Conservation (phyloP, 371 early-diverging fungal species). For the Phascolomyces articulosus region DNA sequence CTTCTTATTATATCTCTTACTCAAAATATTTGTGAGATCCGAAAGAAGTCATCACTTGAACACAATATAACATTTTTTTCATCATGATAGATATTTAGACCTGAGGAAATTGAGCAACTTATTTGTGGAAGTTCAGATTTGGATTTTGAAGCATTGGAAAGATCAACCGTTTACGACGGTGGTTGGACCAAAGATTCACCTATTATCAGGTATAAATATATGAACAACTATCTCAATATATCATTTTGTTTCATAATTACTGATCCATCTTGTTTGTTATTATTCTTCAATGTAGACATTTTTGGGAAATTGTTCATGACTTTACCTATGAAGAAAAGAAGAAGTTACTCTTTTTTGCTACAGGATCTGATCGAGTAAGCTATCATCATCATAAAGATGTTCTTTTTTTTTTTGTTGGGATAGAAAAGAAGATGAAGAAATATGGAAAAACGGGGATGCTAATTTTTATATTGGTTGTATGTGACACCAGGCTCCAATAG, state of each 20-base stretch:
- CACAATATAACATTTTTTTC: neutral
- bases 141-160: constrained; percentile 85
- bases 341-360: constrained; percentile 94
- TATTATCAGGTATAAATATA: constrained; percentile 58
- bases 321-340: constrained; percentile 87
- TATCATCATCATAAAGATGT: constrained; percentile 57
- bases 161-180: constrained; percentile 88
- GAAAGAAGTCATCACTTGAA: neutral
- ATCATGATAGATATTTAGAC: constrained; percentile 71
- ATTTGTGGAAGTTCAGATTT: constrained; percentile 93
- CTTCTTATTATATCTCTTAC: neutral
- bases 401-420: constrained; percentile 70
- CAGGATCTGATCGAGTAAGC: constrained; percentile 92
- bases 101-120: constrained; percentile 94
- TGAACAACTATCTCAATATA: neutral
- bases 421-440: too few relatives aligned
- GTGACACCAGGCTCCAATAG: constrained; percentile 92
- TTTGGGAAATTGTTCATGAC: constrained; percentile 94
- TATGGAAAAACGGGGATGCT: too few relatives aligned
- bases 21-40: neutral
- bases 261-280: too few relatives aligned
- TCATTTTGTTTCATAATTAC: too few relatives aligned
- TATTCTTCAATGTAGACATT: too few relatives aligned
- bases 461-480: constrained; percentile 33
- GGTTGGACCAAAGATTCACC: constrained; percentile 70